These are phyloP conservation scores for Samsoniella hepiali DNA, from an alignment of 2,329 filamentous ascomycete species.

Conservation along the genomic window DNA sequence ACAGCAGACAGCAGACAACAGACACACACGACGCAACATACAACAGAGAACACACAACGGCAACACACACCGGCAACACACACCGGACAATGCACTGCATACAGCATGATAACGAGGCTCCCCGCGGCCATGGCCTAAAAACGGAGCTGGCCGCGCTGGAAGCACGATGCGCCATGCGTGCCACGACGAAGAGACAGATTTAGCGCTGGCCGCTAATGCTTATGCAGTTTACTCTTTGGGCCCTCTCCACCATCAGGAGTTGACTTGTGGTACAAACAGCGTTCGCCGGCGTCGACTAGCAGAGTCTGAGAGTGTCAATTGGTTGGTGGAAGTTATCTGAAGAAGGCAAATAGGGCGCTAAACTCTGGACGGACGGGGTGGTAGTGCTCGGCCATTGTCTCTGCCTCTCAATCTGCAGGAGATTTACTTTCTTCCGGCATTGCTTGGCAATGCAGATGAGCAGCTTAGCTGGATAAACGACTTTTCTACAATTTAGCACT, in stretches of 20 bases:
- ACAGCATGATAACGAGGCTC: not conserved
- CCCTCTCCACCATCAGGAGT: not conserved
- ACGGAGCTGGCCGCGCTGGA: not conserved
- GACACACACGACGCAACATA: too few species aligned
- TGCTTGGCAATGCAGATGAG: not conserved
- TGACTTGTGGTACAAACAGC: not conserved
- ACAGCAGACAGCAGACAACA: too few species aligned
- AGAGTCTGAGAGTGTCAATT: too few species aligned
- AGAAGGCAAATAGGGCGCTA: not conserved
- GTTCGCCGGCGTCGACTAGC: not conserved
- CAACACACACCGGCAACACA: too few species aligned
- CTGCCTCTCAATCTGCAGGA: not conserved
- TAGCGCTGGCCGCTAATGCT: constrained; percentile 1
- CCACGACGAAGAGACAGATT: not conserved
- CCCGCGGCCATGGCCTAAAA: not conserved
- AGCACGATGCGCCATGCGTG: not conserved
- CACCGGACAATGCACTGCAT: too few species aligned
- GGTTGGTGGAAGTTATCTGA: not conserved
- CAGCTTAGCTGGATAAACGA: not conserved
- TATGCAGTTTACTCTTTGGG: not conserved
- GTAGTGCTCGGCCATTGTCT: not conserved
- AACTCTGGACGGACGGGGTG: not conserved
- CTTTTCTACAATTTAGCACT: too few species aligned
- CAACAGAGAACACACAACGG: too few species aligned
- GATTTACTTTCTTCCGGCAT: not conserved